phyloP scores from a whole-genome alignment of 306 rosid species.

The Biancaea sappan region DNA sequence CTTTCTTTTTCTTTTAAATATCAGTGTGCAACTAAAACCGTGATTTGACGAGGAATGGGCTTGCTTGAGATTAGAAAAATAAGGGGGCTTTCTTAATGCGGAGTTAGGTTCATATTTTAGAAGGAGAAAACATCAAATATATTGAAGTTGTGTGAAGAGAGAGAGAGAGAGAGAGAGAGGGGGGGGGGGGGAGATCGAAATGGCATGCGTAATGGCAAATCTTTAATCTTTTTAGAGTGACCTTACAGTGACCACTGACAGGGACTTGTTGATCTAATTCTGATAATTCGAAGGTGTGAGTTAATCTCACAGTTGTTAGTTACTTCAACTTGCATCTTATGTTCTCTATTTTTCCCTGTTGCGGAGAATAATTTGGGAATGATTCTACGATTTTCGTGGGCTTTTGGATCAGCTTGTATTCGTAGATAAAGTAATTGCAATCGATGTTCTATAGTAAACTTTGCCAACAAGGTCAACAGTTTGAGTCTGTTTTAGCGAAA shows the following conservation, averaged over 20 bases:
- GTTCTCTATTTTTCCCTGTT: not conserved
- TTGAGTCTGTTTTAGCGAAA: not conserved
- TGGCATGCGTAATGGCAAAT: not conserved
- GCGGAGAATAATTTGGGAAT: not conserved
- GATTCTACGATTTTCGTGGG: not conserved
- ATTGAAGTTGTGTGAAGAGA: not conserved
- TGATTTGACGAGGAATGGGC: not conserved
- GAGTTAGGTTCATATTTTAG: not conserved
- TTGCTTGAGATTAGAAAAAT: no score
- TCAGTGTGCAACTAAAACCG: not conserved
- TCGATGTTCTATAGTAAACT: no score
- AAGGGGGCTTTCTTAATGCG: no score
- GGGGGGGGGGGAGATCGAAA: no score
- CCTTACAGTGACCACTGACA: not conserved
- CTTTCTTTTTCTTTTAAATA: not conserved
- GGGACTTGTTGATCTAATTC: not conserved
- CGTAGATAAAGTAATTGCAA: no score
- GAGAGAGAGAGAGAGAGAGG: not conserved
- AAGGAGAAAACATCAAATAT: not conserved
- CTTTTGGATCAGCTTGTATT: not conserved
- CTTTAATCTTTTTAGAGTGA: not conserved
- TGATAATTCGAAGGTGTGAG: not conserved
- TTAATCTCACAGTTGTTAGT: not conserved
- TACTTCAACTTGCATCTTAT: not conserved
- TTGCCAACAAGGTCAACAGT: not conserved